Percentiles rank a stretch among this genome's conserved stretches.
Conservation (phyloP, 306 rosid species). For the Astragalus membranaceus region DNA sequence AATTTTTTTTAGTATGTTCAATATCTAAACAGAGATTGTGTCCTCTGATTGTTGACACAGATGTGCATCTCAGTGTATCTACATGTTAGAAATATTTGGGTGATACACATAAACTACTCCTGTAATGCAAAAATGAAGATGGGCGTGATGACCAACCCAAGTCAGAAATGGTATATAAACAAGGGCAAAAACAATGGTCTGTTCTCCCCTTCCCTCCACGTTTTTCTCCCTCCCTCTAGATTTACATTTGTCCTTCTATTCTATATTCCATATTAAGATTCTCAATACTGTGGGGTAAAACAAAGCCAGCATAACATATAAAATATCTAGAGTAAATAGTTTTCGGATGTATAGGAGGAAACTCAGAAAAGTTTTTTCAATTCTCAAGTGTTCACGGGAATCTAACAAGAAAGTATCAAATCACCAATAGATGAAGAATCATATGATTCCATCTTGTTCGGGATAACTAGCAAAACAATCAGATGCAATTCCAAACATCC, state of each 20-base stretch:
- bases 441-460: background rate
- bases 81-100: too few relatives aligned
- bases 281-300: background rate
- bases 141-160: background rate
- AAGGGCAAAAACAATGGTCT: background rate
- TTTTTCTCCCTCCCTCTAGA: background rate
- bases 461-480: background rate
- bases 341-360: background rate
- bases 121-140: background rate
- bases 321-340: background rate
- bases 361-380: background rate
- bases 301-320: background rate
- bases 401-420: constrained; percentile 3
- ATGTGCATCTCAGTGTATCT: too few relatives aligned
- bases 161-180: background rate
- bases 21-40: too few relatives aligned
- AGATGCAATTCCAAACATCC: background rate
- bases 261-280: background rate
- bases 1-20: too few relatives aligned
- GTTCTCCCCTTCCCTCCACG: background rate
- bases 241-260: background rate
- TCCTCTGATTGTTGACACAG: too few relatives aligned
- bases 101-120: too few relatives aligned
- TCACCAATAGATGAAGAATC: background rate
- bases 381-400: background rate